Percentiles rank a stretch among this genome's conserved stretches.
phyloP scores from a whole-genome alignment of 208 protist genomes.

The Leishmania mexicana region DNA sequence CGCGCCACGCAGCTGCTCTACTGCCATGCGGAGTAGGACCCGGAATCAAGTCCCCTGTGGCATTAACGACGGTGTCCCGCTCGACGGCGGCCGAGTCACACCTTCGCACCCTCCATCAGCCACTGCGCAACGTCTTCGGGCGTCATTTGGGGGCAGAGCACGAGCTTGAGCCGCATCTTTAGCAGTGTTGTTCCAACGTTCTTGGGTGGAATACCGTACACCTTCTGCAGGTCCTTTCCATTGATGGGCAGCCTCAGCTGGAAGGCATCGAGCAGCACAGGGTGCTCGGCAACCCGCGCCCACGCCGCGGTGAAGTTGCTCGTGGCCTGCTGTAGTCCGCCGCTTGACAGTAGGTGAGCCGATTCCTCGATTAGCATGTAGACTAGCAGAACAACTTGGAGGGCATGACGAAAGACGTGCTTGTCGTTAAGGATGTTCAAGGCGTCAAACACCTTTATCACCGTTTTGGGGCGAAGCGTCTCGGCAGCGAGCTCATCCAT shows the following conservation, averaged over 20 bases:
- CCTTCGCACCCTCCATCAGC: constrained; percentile 18
- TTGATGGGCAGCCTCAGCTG: constrained; percentile 58
- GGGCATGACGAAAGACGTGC: constrained; percentile 40
- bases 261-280: constrained; percentile 50
- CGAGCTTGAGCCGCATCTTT: constrained; percentile 50
- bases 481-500: constrained; percentile 22
- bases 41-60: not conserved
- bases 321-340: not conserved
- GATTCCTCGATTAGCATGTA: constrained; percentile 53
- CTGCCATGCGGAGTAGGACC: not conserved
- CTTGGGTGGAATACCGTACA: constrained; percentile 42
- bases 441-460: constrained; percentile 60
- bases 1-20: not conserved
- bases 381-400: constrained; percentile 62
- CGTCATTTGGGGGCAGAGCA: constrained; percentile 50
- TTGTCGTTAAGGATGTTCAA: constrained; percentile 60
- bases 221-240: constrained; percentile 62
- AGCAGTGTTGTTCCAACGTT: constrained; percentile 58
- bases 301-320: constrained; percentile 32
- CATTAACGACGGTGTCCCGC: not conserved
- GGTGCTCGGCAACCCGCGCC: constrained; percentile 37
- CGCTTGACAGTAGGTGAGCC: not conserved
- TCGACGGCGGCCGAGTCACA: not conserved
- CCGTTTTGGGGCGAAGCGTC: constrained; percentile 21
- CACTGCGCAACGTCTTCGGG: constrained; percentile 22